phyloP scores from a whole-genome alignment of 148 eudicot species.

The Rhododendron williamsianum region DNA sequence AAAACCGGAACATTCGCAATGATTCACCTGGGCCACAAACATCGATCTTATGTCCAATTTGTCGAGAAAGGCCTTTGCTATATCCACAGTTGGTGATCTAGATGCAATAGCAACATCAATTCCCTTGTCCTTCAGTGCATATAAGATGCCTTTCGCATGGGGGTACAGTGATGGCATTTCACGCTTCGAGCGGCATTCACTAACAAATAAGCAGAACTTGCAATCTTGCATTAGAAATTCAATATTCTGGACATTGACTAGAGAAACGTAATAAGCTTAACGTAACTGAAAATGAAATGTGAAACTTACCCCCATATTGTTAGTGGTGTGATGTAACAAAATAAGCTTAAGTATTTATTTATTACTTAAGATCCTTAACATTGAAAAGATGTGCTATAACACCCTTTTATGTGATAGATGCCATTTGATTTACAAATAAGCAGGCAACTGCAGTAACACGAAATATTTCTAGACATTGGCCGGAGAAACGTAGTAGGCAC shows the following conservation, averaged over 20 bases:
- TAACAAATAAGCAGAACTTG: slow-evolving; percentile 21
- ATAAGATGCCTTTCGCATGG: slow-evolving; percentile 77
- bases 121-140: slow-evolving; percentile 90
- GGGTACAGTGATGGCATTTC: slow-evolving; percentile 90
- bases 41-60: slow-evolving; percentile 71
- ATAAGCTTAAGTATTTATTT: neutral
- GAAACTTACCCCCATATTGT: neutral
- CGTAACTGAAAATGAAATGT: neutral
- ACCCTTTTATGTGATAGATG: neutral
- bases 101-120: slow-evolving; percentile 85
- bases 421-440: slow-evolving; percentile 55
- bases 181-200: slow-evolving; percentile 93
- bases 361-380: neutral
- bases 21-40: slow-evolving; percentile 86
- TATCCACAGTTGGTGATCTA: slow-evolving; percentile 93
- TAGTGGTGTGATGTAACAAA: too few relatives aligned
- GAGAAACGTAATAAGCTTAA: neutral
- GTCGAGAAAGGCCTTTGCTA: slow-evolving; percentile 77
- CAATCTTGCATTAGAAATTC: neutral
- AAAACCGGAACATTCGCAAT: neutral
- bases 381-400: neutral
- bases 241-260: neutral
- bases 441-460: neutral
- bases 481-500: neutral
- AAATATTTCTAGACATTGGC: neutral